Percentiles rank a stretch among this genome's conserved stretches.
phyloP scores from a whole-genome alignment of 768 basidiomycete species.

The Collybia sp. region DNA sequence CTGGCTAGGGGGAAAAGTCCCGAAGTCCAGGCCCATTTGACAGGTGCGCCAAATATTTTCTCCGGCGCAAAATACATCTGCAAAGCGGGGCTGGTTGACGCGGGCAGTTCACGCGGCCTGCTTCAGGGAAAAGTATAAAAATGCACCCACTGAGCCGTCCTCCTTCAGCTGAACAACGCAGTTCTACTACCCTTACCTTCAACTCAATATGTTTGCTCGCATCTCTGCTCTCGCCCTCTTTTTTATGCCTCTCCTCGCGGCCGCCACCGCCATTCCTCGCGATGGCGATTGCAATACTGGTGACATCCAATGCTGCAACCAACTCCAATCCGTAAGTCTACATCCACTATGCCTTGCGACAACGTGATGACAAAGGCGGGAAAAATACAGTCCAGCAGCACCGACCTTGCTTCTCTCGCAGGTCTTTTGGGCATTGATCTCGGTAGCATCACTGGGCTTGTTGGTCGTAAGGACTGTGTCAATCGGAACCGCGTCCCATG shows the following conservation, averaged over 20 bases:
- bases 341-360: not conserved
- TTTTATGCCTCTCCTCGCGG: slow-evolving; percentile 14
- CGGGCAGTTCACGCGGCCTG: too few relatives aligned
- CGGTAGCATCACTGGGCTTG: slow-evolving; percentile 7
- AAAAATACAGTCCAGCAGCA: slow-evolving; percentile 1
- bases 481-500: too few relatives aligned
- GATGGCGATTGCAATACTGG: slow-evolving; percentile 14
- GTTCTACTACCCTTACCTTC: not conserved
- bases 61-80: too few relatives aligned
- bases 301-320: slow-evolving; percentile 13
- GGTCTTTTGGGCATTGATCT: slow-evolving; percentile 9
- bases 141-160: too few relatives aligned
- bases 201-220: not conserved
- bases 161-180: too few relatives aligned
- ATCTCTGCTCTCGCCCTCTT: slow-evolving; percentile 7
- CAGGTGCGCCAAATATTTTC: too few relatives aligned
- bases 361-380: not conserved
- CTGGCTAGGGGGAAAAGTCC: too few relatives aligned
- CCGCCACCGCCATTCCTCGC: slow-evolving; percentile 7
- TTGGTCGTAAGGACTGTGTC: slow-evolving; percentile 4
- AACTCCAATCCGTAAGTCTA: slow-evolving; percentile 8
- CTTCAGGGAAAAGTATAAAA: too few relatives aligned
- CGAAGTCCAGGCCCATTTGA: too few relatives aligned
- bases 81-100: too few relatives aligned
- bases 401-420: slow-evolving; percentile 1